A percentile compares a stretch with the other conserved stretches of the same genome.
phyloP scores from a whole-genome alignment of 139 green algal species.

The Chlorella sp. region DNA sequence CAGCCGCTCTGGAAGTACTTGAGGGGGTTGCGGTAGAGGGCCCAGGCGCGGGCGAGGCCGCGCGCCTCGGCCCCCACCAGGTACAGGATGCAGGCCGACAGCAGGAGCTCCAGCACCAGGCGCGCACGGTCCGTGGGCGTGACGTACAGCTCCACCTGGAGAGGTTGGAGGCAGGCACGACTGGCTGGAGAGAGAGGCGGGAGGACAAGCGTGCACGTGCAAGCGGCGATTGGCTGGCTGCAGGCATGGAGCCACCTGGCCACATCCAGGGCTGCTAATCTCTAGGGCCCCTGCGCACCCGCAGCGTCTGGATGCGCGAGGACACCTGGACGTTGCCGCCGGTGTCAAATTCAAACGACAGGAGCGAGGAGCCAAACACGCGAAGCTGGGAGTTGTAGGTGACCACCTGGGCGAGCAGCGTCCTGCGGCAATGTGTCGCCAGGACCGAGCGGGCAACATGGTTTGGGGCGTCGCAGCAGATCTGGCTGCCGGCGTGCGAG shows the following conservation, averaged over 20 bases:
- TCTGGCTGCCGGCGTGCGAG: too few relatives aligned
- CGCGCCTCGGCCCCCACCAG: constrained; percentile 32
- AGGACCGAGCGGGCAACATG: too few relatives aligned
- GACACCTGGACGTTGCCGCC: constrained; percentile 71
- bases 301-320: constrained; percentile 59
- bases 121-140: constrained; percentile 49
- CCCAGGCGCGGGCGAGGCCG: neutral
- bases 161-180: too few relatives aligned
- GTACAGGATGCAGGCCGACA: constrained; percentile 57
- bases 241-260: too few relatives aligned
- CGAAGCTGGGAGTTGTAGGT: constrained; percentile 86
- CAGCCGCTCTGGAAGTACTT: constrained; percentile 60
- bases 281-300: too few relatives aligned
- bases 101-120: constrained; percentile 68
- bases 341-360: constrained; percentile 68
- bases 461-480: too few relatives aligned
- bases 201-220: too few relatives aligned
- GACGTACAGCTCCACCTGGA: constrained; percentile 79
- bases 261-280: too few relatives aligned
- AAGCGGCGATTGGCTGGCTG: too few relatives aligned
- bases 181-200: too few relatives aligned
- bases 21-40: constrained; percentile 5
- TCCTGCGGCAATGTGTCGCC: too few relatives aligned
- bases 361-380: constrained; percentile 59
- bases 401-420: constrained; percentile 66